Evolutionary conservation across 2,329 filamentous ascomycete genomes (phyloP).

Genomic region (Cadophora sp.): DNA sequence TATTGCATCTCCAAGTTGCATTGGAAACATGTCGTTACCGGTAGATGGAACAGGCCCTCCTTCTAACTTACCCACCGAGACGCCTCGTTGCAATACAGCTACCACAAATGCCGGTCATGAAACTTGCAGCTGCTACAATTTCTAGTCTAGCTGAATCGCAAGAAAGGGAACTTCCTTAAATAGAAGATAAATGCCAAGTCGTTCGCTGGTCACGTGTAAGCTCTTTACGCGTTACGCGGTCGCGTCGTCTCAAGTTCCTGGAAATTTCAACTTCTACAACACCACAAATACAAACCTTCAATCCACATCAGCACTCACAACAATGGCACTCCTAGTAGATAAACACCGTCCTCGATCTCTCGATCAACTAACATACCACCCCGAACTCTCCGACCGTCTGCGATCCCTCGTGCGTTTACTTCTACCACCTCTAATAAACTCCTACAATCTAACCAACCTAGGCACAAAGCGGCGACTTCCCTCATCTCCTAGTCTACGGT

Average conservation of each 20-base stretch:
- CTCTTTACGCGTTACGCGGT: slow-evolving; percentile 20
- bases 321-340: slow-evolving; percentile 74
- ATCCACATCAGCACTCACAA: slow-evolving; percentile 12
- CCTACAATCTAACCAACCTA: slow-evolving; percentile 48
- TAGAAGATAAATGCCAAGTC: too few species aligned
- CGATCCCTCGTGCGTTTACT: slow-evolving; percentile 75
- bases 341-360: slow-evolving; percentile 77
- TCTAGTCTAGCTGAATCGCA: too few species aligned
- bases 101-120: too few species aligned
- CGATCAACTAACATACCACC: slow-evolving; percentile 83
- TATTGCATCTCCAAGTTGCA: too few species aligned
- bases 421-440: neutral
- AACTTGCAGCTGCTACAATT: too few species aligned
- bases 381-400: slow-evolving; percentile 85
- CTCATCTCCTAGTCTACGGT: slow-evolving; percentile 95
- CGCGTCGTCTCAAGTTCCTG: neutral
- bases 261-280: slow-evolving; percentile 13
- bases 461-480: slow-evolving; percentile 97
- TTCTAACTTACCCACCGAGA: too few species aligned
- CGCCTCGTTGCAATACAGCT: too few species aligned
- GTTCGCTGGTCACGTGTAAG: slow-evolving; percentile 9
- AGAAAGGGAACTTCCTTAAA: too few species aligned
- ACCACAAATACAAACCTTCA: neutral
- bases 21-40: too few species aligned
- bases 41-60: too few species aligned